These are phyloP conservation scores for Populus alba DNA, from an alignment of 345 rosid genomes.

Conservation along the genomic window DNA sequence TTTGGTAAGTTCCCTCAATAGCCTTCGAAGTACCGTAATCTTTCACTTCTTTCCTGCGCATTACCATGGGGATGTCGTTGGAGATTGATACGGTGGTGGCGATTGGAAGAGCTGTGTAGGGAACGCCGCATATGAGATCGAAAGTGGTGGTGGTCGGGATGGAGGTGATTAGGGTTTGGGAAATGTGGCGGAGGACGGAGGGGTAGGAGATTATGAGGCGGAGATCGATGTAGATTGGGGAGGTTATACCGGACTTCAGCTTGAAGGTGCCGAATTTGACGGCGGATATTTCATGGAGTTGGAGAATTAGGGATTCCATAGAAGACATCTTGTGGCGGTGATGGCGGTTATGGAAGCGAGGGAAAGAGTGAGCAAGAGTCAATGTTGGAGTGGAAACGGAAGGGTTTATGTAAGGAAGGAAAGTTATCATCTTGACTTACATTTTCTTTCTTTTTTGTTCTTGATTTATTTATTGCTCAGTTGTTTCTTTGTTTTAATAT, in stretches of 20 bases:
- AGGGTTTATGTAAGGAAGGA: background rate
- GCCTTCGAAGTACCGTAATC: constrained; percentile 87
- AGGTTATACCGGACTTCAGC: constrained; percentile 87
- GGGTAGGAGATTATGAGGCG: constrained; percentile 88
- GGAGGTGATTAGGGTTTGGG: constrained; percentile 63
- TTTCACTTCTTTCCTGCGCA: constrained; percentile 91
- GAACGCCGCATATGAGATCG: constrained; percentile 83
- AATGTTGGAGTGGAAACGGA: background rate
- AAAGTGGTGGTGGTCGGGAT: constrained; percentile 53
- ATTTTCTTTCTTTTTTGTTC: background rate
- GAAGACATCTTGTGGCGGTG: constrained; percentile 21
- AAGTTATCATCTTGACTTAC: background rate
- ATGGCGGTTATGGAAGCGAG: background rate
- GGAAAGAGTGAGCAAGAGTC: background rate
- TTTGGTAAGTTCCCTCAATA: constrained; percentile 66
- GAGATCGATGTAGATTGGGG: constrained; percentile 92
- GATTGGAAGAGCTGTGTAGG: constrained; percentile 93
- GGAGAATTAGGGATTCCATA: constrained; percentile 75
- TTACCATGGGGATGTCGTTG: constrained; percentile 71
- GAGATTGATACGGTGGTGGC: constrained; percentile 76
- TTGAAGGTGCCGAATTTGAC: constrained; percentile 86
- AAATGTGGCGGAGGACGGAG: constrained; percentile 69
- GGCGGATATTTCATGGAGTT: constrained; percentile 87
- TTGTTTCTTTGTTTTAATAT: background rate
- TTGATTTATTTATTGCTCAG: background rate